phyloP scores from a whole-genome alignment of 345 rosid genomes.

The Anacardium occidentale region DNA sequence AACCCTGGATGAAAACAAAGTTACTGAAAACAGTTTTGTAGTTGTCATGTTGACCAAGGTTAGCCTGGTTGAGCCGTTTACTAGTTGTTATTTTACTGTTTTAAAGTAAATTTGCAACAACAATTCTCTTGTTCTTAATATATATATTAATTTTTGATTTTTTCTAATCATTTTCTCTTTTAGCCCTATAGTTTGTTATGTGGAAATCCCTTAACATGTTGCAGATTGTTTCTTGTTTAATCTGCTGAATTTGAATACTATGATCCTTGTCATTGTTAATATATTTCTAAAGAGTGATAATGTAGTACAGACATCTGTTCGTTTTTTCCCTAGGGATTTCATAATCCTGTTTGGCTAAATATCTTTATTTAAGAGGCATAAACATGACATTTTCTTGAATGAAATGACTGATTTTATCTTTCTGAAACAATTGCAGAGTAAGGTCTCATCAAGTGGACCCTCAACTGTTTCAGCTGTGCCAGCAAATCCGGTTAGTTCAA shows the following conservation, averaged over 20 bases:
- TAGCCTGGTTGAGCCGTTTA: background rate
- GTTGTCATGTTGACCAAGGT: constrained; percentile 58
- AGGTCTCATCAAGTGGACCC: constrained; percentile 54
- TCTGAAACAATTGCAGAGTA: constrained; percentile 43
- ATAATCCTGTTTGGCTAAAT: background rate
- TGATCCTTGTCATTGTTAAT: background rate
- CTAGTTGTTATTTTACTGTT: background rate
- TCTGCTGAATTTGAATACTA: background rate
- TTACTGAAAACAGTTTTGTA: constrained; percentile 52
- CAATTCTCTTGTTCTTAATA: background rate
- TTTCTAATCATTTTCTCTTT: background rate
- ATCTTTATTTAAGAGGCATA: background rate
- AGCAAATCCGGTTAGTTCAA: constrained; percentile 42
- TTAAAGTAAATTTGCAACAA: constrained; percentile 2
- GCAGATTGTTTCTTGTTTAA: background rate
- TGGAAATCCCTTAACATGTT: background rate
- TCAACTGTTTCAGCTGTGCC: constrained; percentile 55
- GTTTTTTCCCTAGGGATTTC: background rate
- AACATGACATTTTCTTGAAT: background rate
- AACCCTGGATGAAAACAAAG: constrained; percentile 51
- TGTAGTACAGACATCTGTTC: background rate
- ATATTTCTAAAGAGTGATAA: background rate
- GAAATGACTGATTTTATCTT: constrained; percentile 7
- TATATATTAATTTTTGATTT: background rate
- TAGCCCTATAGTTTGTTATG: background rate